Base-by-base conservation (phyloP, 805 yeast species). In the Candida silvatica region DNA sequence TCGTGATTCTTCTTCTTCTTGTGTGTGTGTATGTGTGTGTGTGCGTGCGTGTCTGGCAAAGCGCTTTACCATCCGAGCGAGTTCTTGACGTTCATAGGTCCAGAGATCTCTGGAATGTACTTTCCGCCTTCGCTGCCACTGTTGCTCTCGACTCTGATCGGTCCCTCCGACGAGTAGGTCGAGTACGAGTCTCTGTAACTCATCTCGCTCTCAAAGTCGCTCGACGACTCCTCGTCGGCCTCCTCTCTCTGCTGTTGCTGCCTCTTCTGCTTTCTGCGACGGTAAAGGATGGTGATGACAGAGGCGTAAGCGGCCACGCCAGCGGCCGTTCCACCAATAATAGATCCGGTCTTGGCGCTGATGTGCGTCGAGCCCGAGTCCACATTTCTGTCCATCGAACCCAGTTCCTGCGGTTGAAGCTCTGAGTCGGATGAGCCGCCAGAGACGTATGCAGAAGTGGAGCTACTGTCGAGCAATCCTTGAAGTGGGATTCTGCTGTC, bases 231-330 rank as follows among this genome's bases (percentile, higher is more conserved):
- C 16, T 26, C n/a, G 6, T 26, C 29, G 25, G 9, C 25, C 12
- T 9, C 25, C 9, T 9, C 9, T 27, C 14, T n/a, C 12, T 27
- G 14, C 9, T 27, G n/a, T 17, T 24, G 17, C 17, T 33, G 16
- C 31, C 11, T 8, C n/a, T 26, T 26, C 14, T 26, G n/a, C 12
- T 36, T 36, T 16, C 22, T 37, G 17, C 37, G 31, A 30, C 42
- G 37, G 53, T 83, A 82, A 7, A 73, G 61, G 6, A 71, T 62
- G 31, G 84, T 79, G 36, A 96, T 97, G 11, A 73, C 75, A 20
- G 84, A 77, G 5, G 94, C 77, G 31, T 97, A 96, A 27, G 85
- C 68, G 11, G 90, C 78, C 35, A 87, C 72, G 25, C 94, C 95
- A 18, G 82, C 79, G 17, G 84, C 68, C 41, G 68, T 68, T 5